Base-by-base conservation (phyloP, 2,329 filamentous ascomycete genomes). In the Sporothrix brunneoviolacea region DNA sequence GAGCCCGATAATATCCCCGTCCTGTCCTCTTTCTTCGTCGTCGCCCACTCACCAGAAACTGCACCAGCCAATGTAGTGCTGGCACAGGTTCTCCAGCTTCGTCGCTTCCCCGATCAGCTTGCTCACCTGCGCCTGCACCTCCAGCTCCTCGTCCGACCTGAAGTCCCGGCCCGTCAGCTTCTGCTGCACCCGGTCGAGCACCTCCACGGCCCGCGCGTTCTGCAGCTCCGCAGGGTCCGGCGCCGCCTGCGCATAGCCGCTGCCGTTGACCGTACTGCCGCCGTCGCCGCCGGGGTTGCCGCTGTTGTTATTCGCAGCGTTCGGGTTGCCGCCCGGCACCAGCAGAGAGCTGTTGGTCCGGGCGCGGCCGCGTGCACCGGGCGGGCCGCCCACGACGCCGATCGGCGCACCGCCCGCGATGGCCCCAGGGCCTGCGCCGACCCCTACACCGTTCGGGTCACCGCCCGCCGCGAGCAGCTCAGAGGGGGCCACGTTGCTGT, bases 11-110 rank as follows among this genome's bases (percentile, higher is more conserved):
- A 38, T 12, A 7, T 8, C 19, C 33, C 37, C n/a, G n/a, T n/a
- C n/a, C n/a, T n/a, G 7, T 32, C 10, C 13, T 8, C 16, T 4
- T n/a, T n/a, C n/a, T 18, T 8, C 24, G 13, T 7, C 15, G 18
- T 19, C 10, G 4, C 39, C 4, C 33, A 8, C 27, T 64, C 69
- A 97, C 91, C 91, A 97, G 77, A 96, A 97, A 69, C 88, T 94
- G 70, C 91, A 97, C 91, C 91, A 97, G 57, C 93, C 93, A 61
- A 97, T 95, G 67, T 96, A 98, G 72, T 97, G 93, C 74, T 97
- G 93, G 66, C 93, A 98, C 55, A 98, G 73, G 66, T 97, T 97
- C 77, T 97, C 93, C 60, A 97, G 75, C 64, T 93, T 96, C 7
- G 93, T 98, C 19, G 93, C 93, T 72, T 98, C 91, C 55, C 86